phyloP scores from a whole-genome alignment of 2,329 filamentous ascomycete species.

The Colletotrichum sp. region DNA sequence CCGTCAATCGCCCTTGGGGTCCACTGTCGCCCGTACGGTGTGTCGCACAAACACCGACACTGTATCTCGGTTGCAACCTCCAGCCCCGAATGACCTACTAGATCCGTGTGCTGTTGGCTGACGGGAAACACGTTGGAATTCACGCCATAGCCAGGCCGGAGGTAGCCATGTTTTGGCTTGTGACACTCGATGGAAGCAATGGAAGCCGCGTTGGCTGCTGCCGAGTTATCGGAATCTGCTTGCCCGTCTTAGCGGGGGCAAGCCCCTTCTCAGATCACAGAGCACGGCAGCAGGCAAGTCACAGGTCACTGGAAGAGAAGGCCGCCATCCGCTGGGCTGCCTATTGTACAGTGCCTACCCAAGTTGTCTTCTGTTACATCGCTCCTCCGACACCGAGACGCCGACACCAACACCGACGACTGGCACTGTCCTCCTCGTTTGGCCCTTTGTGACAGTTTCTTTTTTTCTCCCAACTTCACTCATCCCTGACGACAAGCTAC shows the following conservation, averaged over 20 bases:
- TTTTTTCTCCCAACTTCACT: not conserved
- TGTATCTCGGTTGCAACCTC: conserved; percentile 3
- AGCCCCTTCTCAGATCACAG: not conserved
- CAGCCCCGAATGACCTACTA: not conserved
- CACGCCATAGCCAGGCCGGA: not conserved
- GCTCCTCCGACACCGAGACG: not conserved
- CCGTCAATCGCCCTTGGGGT: not conserved
- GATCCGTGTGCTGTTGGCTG: not conserved
- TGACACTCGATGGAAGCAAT: not conserved
- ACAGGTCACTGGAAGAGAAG: not conserved
- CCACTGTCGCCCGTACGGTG: conserved; percentile 13
- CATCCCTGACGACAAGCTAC: not conserved
- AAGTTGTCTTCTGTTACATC: not conserved
- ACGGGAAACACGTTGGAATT: not conserved
- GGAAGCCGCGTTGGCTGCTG: not conserved
- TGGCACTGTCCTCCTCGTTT: not conserved
- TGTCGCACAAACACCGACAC: not conserved
- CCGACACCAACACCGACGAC: not conserved
- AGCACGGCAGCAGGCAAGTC: not conserved
- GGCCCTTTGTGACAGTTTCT: not conserved
- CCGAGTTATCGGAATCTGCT: not conserved
- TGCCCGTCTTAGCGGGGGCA: not conserved
- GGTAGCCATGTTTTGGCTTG: not conserved
- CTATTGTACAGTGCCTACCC: not conserved
- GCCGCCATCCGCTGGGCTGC: not conserved